phyloP scores from a whole-genome alignment of 768 basidiomycete genomes.

The Collybia sordida region DNA sequence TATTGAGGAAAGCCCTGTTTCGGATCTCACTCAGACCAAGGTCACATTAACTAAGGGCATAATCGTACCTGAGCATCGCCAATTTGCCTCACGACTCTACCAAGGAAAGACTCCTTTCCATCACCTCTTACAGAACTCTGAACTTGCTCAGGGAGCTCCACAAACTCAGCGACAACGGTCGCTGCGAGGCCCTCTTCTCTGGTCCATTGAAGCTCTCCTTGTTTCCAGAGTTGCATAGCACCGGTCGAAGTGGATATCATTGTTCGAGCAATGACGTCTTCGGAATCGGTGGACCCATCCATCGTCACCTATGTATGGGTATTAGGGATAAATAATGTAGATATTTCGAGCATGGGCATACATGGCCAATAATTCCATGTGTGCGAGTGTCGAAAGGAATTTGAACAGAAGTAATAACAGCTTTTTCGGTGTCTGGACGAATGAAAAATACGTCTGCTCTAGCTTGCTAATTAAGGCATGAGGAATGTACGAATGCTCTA shows the following conservation, averaged over 20 bases:
- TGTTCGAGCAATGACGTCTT: conserved; percentile 37
- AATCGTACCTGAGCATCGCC: conserved; percentile 53
- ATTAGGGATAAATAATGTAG: background rate
- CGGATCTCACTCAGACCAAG: background rate
- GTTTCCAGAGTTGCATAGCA: conserved; percentile 72
- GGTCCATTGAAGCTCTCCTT: conserved; percentile 56
- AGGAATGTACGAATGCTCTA: background rate
- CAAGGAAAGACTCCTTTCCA: conserved; percentile 45
- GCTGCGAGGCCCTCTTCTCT: conserved; percentile 79
- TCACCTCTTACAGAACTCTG: conserved; percentile 30
- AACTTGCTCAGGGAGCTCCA: conserved; percentile 71
- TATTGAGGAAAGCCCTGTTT: conserved; percentile 78
- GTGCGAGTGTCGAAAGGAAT: conserved; percentile 65
- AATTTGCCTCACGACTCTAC: conserved; percentile 56
- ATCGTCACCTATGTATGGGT: conserved; percentile 45
- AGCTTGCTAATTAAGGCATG: conserved; percentile 27
- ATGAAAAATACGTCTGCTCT: conserved; percentile 50
- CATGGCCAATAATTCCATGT: conserved; percentile 72
- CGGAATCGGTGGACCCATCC: background rate
- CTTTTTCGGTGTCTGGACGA: conserved; percentile 43
- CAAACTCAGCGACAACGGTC: conserved; percentile 62
- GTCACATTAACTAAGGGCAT: background rate
- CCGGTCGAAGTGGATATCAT: conserved; percentile 74
- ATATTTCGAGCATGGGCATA: conserved; percentile 28
- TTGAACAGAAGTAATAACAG: conserved; percentile 46